Base-by-base conservation (phyloP, 805 yeast genomes). In the Candida ipomoeae region DNA sequence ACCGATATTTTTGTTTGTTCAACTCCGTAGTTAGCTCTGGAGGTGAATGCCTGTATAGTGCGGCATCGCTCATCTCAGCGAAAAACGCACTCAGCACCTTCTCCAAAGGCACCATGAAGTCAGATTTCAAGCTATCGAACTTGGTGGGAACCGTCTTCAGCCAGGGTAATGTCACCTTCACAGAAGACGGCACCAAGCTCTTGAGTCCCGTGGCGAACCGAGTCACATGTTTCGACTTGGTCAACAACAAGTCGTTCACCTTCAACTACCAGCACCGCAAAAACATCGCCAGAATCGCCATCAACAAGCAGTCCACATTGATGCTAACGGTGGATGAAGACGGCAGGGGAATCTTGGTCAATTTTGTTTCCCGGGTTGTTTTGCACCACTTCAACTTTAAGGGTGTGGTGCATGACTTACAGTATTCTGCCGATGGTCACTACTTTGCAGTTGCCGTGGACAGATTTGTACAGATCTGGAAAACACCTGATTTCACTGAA, bases 131-230 rank as follows among this genome's bases (percentile, higher is more conserved):
- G 78, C 86, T 94, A 60, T 83, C 95, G 33, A 94, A 92, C 69
- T 75, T 94, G 32, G 73, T 94, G 59, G 99, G 99, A 29, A 91
- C 98, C 0, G 98, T 94, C 3, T 94, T 94, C 64, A 77, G 95
- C 45, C 88, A 86, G 63, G 99, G 98, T n/a, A 90, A 92, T 65
- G 70, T 94, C 26, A 75, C 85, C 5, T 94, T 85, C 71, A 84
- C 96, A 0, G 81, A 84, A 1, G 97, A 91, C 63, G 99, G 99
- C 2, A 82, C 86, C 10, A 79, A 81, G 49, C 74, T 94, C 33
- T 69, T 94, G 42, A 84, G 94, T 52, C 98, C 99, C 0, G 98
- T 94, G 3, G 99, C 99, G 13, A 94, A 92, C 66, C 72, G 98
- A 63, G 91, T 94, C 31, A 78, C 90, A 15, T 88, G 87, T 49